phyloP scores from a whole-genome alignment of 2,329 filamentous ascomycete genomes.

The Mycosphaerelloides madeirae region DNA sequence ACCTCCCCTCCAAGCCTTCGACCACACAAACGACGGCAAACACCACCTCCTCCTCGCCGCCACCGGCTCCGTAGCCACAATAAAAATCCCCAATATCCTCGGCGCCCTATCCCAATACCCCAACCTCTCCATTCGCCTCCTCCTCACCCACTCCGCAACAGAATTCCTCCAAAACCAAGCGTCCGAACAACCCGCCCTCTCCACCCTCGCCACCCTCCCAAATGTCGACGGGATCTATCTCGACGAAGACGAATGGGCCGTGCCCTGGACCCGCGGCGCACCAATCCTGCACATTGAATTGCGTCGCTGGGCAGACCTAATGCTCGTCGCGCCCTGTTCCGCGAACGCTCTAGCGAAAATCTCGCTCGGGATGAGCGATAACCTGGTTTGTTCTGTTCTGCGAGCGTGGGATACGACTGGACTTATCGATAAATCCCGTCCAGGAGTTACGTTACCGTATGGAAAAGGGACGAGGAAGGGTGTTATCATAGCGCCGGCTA shows the following conservation, averaged over 20 bases:
- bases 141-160: constrained; percentile 69
- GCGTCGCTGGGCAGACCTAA: constrained; percentile 72
- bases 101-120: constrained; percentile 50
- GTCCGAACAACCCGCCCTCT: constrained; percentile 67
- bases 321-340: constrained; percentile 74
- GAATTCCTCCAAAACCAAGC: constrained; percentile 74
- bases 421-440: constrained; percentile 44
- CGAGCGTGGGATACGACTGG: constrained; percentile 83
- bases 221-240: constrained; percentile 77
- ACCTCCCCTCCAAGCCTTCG: constrained; percentile 29
- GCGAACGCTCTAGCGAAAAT: constrained; percentile 87
- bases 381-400: constrained; percentile 66
- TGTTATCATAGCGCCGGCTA: constrained; percentile 73
- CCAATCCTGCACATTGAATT: constrained; percentile 87
- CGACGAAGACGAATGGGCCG: constrained; percentile 81
- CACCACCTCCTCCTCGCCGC: constrained; percentile 62
- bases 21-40: constrained; percentile 47
- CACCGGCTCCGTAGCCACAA: constrained; percentile 76
- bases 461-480: constrained; percentile 43
- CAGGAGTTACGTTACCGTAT: constrained; percentile 20
- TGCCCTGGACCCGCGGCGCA: constrained; percentile 72
- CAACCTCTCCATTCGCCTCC: constrained; percentile 72
- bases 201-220: constrained; percentile 54
- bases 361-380: constrained; percentile 70
- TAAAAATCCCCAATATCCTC: constrained; percentile 59